Evolutionary conservation across 1,284 basidiomycete genomes (phyloP).

Genomic region (Caloboletus firmus): DNA sequence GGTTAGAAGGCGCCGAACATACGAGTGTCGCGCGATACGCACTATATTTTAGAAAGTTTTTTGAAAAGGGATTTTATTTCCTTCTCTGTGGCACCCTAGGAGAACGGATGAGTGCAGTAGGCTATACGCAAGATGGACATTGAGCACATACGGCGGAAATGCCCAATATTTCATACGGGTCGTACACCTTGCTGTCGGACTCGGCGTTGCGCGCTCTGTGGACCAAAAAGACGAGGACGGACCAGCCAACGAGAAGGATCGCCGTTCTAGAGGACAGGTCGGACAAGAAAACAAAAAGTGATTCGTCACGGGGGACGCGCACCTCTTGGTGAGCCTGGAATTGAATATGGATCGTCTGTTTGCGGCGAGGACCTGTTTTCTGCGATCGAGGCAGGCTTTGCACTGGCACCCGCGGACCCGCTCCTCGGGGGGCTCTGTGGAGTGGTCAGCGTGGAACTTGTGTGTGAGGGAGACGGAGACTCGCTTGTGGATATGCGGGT

Average conservation of each 20-base stretch:
- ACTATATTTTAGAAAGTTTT: constrained; percentile 90
- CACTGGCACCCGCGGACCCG: constrained; percentile 60
- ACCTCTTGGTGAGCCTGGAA: constrained; percentile 49
- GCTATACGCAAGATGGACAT: neutral
- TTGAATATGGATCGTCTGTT: constrained; percentile 47
- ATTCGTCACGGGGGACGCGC: constrained; percentile 4
- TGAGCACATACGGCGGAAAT: constrained; percentile 58
- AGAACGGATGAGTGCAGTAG: neutral
- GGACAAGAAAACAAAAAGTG: neutral
- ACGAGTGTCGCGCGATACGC: constrained; percentile 33
- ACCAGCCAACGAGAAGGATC: constrained; percentile 75
- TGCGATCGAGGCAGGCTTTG: constrained; percentile 60
- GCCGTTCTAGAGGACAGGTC: constrained; percentile 43
- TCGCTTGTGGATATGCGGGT: constrained; percentile 41
- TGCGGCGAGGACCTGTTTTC: constrained; percentile 45
- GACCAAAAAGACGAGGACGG: constrained; percentile 64
- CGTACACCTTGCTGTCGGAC: constrained; percentile 75
- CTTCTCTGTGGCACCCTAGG: constrained; percentile 72
- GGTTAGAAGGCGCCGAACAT: constrained; percentile 2
- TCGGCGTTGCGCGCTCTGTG: constrained; percentile 65
- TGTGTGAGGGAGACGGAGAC: neutral
- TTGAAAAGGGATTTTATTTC: constrained; percentile 97
- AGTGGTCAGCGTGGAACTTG: neutral
- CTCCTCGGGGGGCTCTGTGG: constrained; percentile 33
- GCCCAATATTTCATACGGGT: constrained; percentile 94